Evolutionary conservation across 2,329 filamentous ascomycete species (phyloP).

Genomic region (Orbilia blumenaviensis): DNA sequence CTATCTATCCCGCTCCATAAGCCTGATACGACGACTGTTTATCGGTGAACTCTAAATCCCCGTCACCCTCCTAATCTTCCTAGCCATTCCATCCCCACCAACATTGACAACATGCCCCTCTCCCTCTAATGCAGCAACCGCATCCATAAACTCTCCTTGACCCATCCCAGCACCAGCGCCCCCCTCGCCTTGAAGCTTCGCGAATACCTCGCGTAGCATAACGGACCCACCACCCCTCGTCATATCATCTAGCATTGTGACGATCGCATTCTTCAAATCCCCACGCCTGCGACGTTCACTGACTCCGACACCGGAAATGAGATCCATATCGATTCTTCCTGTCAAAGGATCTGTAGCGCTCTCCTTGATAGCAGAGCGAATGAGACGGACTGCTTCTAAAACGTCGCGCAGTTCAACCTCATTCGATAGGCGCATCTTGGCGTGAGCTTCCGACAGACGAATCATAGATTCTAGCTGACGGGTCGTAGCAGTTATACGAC

Average conservation of each 20-base stretch:
- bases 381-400: conserved; percentile 86
- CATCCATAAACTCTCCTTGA: conserved; percentile 85
- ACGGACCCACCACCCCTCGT: conserved; percentile 73
- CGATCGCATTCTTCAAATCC: conserved; percentile 82
- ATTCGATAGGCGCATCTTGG: conserved; percentile 88
- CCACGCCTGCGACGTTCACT: conserved; percentile 83
- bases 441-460: conserved; percentile 92
- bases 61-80: conserved; percentile 79
- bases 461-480: conserved; percentile 99
- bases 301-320: conserved; percentile 87
- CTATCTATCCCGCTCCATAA: no score
- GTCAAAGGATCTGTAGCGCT: conserved; percentile 92
- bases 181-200: conserved; percentile 66
- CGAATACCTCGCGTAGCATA: conserved; percentile 79
- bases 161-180: conserved; percentile 75
- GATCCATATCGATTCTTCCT: conserved; percentile 94
- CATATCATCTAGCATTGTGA: conserved; percentile 82
- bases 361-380: conserved; percentile 93
- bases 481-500: conserved; percentile 96
- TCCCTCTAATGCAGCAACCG: conserved; percentile 79
- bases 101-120: conserved; percentile 77
- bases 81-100: conserved; percentile 86
- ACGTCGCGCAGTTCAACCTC: conserved; percentile 85
- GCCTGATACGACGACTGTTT: no score
- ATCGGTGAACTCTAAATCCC: conserved; percentile 61